Evolutionary conservation across 306 rosid species (phyloP).

Genomic region (Gynostemma pentaphyllum): DNA sequence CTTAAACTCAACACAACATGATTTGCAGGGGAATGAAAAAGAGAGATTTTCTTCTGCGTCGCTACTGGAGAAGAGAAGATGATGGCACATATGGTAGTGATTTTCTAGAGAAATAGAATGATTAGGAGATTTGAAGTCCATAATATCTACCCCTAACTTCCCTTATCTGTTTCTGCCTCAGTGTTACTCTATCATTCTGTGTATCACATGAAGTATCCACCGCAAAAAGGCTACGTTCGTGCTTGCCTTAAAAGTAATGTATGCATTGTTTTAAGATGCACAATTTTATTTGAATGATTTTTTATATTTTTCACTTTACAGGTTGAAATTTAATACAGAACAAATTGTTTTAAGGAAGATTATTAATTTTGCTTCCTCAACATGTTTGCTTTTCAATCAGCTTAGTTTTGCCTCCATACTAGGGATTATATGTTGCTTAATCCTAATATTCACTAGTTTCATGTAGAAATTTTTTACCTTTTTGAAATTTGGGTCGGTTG

Average conservation of each 20-base stretch:
- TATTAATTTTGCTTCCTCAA: not conserved
- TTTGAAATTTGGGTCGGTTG: not conserved
- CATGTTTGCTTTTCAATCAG: not conserved
- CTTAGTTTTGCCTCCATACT: not conserved
- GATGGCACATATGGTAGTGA: conserved; percentile 85
- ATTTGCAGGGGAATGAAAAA: conserved; percentile 68
- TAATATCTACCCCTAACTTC: conserved; percentile 15
- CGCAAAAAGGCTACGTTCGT: conserved; percentile 62
- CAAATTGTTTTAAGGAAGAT: no score
- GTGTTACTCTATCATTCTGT: conserved; percentile 74
- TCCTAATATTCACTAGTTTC: not conserved
- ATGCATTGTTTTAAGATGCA: no score
- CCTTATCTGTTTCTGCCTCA: conserved; percentile 29
- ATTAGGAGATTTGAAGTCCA: conserved; percentile 8
- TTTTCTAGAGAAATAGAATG: conserved; percentile 1
- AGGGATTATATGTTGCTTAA: not conserved
- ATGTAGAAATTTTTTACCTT: not conserved
- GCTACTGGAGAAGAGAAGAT: conserved; percentile 95
- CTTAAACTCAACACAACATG: conserved; percentile 15
- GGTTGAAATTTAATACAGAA: not conserved
- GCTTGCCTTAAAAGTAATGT: conserved; percentile 94
- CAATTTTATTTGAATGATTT: not conserved
- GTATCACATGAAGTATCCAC: conserved; percentile 54
- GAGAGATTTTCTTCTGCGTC: conserved; percentile 62
- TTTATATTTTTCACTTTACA: not conserved